Evolutionary conservation across 257 asterid species (phyloP).

Genomic region (Fraxinus anomala): DNA sequence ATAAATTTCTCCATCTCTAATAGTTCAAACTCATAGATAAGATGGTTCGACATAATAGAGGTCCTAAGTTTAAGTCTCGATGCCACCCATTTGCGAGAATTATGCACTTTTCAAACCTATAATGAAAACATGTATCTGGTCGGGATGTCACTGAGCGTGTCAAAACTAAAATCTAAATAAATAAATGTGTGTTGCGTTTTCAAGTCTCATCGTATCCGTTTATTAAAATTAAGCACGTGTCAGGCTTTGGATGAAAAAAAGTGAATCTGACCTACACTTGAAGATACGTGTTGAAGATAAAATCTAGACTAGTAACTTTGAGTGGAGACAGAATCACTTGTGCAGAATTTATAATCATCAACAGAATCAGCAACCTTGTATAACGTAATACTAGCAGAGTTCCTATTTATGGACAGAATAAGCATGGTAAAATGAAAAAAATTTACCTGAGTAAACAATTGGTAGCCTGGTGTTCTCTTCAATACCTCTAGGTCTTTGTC

Average conservation of each 20-base stretch:
- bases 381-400: neutral
- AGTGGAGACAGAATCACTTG: neutral
- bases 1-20: neutral
- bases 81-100: neutral
- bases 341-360: neutral
- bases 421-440: neutral
- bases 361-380: neutral
- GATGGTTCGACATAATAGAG: neutral
- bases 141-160: neutral
- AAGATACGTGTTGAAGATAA: neutral
- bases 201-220: neutral
- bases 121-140: neutral
- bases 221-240: neutral
- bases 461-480: conserved; percentile 82
- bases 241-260: neutral
- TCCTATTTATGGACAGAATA: neutral
- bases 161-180: too few species aligned
- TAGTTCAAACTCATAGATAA: neutral
- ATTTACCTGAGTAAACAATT: conserved; percentile 69
- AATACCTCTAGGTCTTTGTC: conserved; percentile 71
- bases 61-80: neutral
- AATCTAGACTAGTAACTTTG: neutral
- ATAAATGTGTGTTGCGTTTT: neutral
- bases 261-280: neutral
- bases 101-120: neutral